Conservation (phyloP, 306 rosid genomes). For the Comarum palustre region DNA sequence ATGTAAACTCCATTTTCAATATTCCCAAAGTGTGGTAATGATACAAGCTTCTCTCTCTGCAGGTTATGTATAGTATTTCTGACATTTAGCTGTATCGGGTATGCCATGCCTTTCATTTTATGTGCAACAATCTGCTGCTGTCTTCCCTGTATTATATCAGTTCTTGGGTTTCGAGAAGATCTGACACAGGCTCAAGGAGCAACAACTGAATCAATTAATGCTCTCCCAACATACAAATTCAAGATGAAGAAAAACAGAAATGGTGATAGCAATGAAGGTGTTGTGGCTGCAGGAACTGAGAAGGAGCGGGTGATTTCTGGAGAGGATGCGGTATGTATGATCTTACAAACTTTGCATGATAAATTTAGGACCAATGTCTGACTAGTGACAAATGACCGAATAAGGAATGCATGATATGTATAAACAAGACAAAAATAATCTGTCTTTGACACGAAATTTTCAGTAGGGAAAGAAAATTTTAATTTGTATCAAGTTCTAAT, state of each 20-base stretch:
- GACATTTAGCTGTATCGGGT: slow-evolving; percentile 89
- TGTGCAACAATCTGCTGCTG: slow-evolving; percentile 98
- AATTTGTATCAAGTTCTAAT: neutral
- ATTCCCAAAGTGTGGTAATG: slow-evolving; percentile 11
- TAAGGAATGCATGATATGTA: neutral
- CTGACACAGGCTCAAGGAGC: slow-evolving; percentile 81
- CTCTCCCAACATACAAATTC: slow-evolving; percentile 87
- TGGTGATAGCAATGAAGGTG: slow-evolving; percentile 55
- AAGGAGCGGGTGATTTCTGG: slow-evolving; percentile 79
- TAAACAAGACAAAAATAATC: neutral
- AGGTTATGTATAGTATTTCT: slow-evolving; percentile 95
- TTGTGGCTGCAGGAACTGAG: slow-evolving; percentile 91
- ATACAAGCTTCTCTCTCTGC: slow-evolving; percentile 37
- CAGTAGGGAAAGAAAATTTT: neutral
- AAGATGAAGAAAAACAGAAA: slow-evolving; percentile 71
- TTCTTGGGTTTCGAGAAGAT: slow-evolving; percentile 92
- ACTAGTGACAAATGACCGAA: neutral
- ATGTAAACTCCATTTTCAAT: neutral
- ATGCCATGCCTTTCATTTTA: slow-evolving; percentile 98
- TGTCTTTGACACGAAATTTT: neutral
- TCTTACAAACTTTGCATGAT: neutral
- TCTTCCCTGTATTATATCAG: slow-evolving; percentile 91
- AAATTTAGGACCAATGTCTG: neutral
- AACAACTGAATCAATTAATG: slow-evolving; percentile 77
- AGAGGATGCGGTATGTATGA: slow-evolving; percentile 82